A percentile compares a stretch with the other conserved stretches of the same genome.
Conservation (phyloP, 352 stramenopile genomes). For the Phytopythium montanum region DNA sequence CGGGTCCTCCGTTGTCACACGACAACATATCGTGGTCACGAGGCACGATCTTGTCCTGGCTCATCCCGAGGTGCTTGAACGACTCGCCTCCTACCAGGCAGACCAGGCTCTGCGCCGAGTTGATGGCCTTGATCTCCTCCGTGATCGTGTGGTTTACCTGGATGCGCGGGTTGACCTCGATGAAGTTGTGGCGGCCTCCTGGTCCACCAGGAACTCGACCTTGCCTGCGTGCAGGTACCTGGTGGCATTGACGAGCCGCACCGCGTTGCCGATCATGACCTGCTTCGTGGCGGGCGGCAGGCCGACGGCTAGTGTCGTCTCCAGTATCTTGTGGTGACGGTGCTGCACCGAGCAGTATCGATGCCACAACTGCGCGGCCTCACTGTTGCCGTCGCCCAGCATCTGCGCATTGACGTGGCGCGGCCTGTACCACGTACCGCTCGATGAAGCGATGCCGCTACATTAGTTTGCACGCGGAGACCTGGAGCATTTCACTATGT, state of each 20-base stretch:
- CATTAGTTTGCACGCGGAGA: too few species aligned
- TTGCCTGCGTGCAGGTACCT: conserved; percentile 97
- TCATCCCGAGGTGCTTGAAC: conserved; percentile 92
- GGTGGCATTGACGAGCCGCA: conserved; percentile 86
- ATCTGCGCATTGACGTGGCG: conserved; percentile 98
- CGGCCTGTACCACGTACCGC: conserved; percentile 93
- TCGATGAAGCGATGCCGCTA: conserved; percentile 92
- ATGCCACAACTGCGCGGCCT: conserved; percentile 95
- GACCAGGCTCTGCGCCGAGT: conserved; percentile 97
- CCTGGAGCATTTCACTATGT: too few species aligned
- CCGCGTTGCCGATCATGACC: conserved; percentile 92
- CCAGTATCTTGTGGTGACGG: conserved; percentile 97
- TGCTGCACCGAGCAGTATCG: conserved; percentile 98
- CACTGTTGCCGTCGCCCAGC: conserved; percentile 92
- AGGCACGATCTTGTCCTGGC: conserved; percentile 92
- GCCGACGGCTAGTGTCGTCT: conserved; percentile 91
- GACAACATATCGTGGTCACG: conserved; percentile 95
- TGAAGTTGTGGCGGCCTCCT: conserved; percentile 94
- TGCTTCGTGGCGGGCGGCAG: conserved; percentile 81
- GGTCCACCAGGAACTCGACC: conserved; percentile 98
- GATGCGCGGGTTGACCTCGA: conserved; percentile 98
- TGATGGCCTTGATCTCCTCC: conserved; percentile 92
- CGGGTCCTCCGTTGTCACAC: conserved; percentile 96
- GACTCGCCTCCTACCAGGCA: conserved; percentile 90
- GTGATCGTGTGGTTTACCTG: conserved; percentile 95